Percentiles rank a stretch among this genome's conserved stretches.
Conservation (phyloP, 768 basidiomycete species). For the Mycena indigotica region DNA sequence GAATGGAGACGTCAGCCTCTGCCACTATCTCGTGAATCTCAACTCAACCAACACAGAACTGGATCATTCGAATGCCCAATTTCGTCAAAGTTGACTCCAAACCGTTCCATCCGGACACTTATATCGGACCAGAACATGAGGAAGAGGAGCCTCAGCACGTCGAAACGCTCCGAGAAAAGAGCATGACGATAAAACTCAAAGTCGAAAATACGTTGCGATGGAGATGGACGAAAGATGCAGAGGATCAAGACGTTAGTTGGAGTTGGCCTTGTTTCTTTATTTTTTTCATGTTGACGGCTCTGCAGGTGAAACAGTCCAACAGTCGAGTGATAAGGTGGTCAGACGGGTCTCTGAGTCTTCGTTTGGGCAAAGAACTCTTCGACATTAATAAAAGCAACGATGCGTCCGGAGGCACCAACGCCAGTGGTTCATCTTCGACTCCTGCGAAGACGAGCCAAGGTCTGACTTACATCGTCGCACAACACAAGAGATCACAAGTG, state of each 20-base stretch:
- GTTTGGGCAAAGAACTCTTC: constrained; percentile 91
- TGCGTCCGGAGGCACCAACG: constrained; percentile 66
- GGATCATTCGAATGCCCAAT: constrained; percentile 93
- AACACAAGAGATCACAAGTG: constrained; percentile 83
- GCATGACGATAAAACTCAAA: constrained; percentile 82
- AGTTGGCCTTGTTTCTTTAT: no score
- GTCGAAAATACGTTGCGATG: constrained; percentile 95
- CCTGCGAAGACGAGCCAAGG: constrained; percentile 52
- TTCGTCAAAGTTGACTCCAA: constrained; percentile 88
- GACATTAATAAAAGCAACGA: constrained; percentile 84
- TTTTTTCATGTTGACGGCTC: no score
- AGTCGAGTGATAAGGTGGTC: constrained; percentile 93
- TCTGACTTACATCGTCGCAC: constrained; percentile 86
- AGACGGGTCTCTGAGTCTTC: constrained; percentile 88
- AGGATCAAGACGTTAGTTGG: constrained; percentile 74
- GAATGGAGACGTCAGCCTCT: constrained; percentile 70
- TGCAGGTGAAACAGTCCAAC: constrained; percentile 88
- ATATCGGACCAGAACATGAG: constrained; percentile 81
- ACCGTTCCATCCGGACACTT: constrained; percentile 87
- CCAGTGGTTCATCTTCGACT: no score
- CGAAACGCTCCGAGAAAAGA: constrained; percentile 71
- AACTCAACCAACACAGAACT: constrained; percentile 53
- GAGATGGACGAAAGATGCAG: constrained; percentile 85
- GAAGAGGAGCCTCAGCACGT: constrained; percentile 60
- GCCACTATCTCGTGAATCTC: background rate